A percentile compares a stretch with the other conserved stretches of the same genome.
Conservation (phyloP, 345 rosid species). For the Cardiospermum halicacabum region DNA sequence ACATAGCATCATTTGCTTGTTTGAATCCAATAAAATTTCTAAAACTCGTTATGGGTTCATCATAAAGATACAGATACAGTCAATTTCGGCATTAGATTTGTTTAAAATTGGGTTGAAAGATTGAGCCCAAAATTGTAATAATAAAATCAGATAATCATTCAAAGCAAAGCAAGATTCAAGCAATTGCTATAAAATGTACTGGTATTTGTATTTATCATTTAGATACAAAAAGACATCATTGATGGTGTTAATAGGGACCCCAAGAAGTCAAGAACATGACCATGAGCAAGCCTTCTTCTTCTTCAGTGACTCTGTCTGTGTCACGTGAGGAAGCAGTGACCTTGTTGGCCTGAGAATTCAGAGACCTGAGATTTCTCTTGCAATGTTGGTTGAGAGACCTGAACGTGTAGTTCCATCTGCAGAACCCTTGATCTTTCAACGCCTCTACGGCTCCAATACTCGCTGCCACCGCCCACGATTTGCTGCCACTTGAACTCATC, state of each 20-base stretch:
- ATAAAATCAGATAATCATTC: too few relatives aligned
- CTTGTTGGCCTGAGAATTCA: constrained; percentile 19
- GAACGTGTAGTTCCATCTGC: constrained; percentile 44
- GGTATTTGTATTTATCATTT: neutral
- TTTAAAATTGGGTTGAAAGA: too few relatives aligned
- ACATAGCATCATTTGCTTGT: too few relatives aligned
- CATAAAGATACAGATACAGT: too few relatives aligned
- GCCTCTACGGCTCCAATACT: constrained; percentile 57
- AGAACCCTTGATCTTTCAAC: constrained; percentile 54
- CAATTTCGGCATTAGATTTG: too few relatives aligned
- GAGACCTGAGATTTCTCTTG: constrained; percentile 15
- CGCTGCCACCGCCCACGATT: constrained; percentile 44
- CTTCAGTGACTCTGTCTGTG: constrained; percentile 5
- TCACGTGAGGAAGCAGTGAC: constrained; percentile 17
- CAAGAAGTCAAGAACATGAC: constrained; percentile 54
- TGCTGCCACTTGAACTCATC: constrained; percentile 44
- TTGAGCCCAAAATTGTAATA: too few relatives aligned
- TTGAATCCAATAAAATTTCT: too few relatives aligned
- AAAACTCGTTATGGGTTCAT: too few relatives aligned
- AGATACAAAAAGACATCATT: neutral
- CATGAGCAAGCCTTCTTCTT: constrained; percentile 25
- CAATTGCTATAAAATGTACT: too few relatives aligned
- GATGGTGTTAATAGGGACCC: constrained; percentile 29
- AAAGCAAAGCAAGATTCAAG: too few relatives aligned
- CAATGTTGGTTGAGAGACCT: constrained; percentile 19